Evolutionary conservation across 176 grass and related monocot species (phyloP).

Genomic region (Thinopyrum elongatum): DNA sequence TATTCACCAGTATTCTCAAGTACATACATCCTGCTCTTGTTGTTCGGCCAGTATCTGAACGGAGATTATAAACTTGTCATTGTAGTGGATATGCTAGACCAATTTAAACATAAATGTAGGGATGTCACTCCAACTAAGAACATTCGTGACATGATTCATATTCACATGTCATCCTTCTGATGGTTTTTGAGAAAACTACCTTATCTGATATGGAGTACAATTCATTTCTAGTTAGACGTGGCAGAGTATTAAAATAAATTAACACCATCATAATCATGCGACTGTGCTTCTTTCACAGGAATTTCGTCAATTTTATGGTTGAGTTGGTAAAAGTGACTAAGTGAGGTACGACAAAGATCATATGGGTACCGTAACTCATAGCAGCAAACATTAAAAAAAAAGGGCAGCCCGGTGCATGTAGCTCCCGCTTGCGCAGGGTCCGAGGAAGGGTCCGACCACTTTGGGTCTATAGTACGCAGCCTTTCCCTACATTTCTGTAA

Average conservation of each 20-base stretch:
- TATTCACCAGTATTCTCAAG: constrained; percentile 87
- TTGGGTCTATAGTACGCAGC: no score
- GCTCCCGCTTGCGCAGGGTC: no score
- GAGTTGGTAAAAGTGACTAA: not conserved
- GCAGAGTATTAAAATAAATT: not conserved
- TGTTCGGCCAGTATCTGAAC: constrained; percentile 92
- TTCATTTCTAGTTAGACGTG: not conserved
- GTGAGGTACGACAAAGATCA: not conserved
- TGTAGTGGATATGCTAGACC: constrained; percentile 4
- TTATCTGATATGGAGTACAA: not conserved
- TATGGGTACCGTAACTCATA: not conserved
- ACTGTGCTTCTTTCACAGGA: constrained; percentile 19
- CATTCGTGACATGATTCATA: not conserved
- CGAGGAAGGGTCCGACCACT: no score
- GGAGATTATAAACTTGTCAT: constrained; percentile 22
- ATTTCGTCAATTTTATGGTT: not conserved
- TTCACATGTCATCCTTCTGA: not conserved
- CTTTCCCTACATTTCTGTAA: no score
- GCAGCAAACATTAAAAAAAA: not conserved
- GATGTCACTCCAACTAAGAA: not conserved
- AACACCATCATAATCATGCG: not conserved
- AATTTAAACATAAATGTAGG: not conserved
- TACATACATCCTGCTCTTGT: constrained; percentile 98
- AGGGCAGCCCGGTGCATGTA: no score
- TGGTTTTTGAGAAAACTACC: not conserved